Conservation (phyloP, 2,329 filamentous ascomycete genomes). For the Claviceps citrina region DNA sequence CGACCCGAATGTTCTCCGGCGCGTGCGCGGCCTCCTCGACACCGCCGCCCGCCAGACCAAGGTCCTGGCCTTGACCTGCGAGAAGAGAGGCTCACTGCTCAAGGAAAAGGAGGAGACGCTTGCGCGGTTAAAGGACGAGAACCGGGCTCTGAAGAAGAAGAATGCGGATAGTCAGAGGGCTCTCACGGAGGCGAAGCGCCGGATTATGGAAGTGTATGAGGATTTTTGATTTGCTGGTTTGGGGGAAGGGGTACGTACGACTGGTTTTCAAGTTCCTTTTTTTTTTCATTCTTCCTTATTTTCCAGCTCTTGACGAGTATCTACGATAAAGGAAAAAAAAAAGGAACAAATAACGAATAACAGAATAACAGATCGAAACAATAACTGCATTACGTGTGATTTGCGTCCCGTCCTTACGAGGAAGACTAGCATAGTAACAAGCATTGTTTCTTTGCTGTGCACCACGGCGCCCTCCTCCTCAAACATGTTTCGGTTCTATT, state of each 20-base stretch:
- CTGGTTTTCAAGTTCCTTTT: background rate
- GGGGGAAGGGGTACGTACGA: too few relatives aligned
- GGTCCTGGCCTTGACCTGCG: constrained; percentile 49
- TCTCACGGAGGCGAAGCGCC: constrained; percentile 23
- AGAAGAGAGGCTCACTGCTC: constrained; percentile 46
- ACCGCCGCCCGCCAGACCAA: constrained; percentile 41
- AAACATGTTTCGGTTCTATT: too few relatives aligned
- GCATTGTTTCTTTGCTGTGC: too few relatives aligned
- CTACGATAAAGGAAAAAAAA: too few relatives aligned
- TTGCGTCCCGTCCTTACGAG: too few relatives aligned
- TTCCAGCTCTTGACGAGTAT: too few relatives aligned
- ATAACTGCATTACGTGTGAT: too few relatives aligned
- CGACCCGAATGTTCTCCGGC: constrained; percentile 19
- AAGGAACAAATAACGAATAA: too few relatives aligned
- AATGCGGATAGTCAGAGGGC: constrained; percentile 17
- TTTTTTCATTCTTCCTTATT: background rate
- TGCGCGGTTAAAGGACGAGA: constrained; percentile 21
- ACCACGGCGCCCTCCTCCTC: too few relatives aligned
- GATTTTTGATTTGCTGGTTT: too few relatives aligned
- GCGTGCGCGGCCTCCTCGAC: constrained; percentile 31
- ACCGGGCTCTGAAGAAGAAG: constrained; percentile 25
- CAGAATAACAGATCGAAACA: too few relatives aligned
- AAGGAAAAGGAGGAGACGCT: constrained; percentile 54
- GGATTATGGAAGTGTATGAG: constrained; percentile 23
- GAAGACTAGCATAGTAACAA: too few relatives aligned